These are phyloP conservation scores for Oryza longistaminata DNA, from an alignment of 176 grass and related monocot species.

Conservation along the genomic window DNA sequence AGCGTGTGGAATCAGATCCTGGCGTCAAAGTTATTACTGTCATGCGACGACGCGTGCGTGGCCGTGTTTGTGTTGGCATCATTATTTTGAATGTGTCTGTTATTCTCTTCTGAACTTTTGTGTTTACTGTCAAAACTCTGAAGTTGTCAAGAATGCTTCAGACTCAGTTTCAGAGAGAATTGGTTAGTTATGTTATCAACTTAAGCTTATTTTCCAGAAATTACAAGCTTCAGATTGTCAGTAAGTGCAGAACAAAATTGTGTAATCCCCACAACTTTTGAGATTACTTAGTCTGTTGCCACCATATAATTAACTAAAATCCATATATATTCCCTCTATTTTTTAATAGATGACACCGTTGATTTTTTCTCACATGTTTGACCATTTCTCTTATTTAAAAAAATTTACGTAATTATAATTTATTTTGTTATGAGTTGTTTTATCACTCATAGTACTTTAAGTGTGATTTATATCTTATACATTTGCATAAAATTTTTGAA, in stretches of 20 bases:
- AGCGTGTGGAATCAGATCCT: not conserved
- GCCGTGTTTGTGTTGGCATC: not conserved
- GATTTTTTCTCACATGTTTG: too few relatives aligned
- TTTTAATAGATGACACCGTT: too few relatives aligned
- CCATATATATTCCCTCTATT: too few relatives aligned
- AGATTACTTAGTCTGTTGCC: not conserved
- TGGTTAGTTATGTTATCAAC: not conserved
- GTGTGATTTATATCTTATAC: too few relatives aligned
- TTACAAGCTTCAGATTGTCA: not conserved
- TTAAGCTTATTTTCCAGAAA: not conserved
- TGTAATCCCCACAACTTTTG: not conserved
- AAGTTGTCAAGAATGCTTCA: slow-evolving; percentile 2
- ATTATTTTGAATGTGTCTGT: not conserved
- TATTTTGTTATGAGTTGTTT: too few relatives aligned
- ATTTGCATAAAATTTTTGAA: too few relatives aligned
- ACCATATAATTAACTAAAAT: not conserved
- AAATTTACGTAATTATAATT: too few relatives aligned
- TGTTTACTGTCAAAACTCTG: not conserved
- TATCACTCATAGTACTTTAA: too few relatives aligned
- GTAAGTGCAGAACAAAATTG: too few relatives aligned
- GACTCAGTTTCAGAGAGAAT: slow-evolving; percentile 6
- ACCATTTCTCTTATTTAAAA: too few relatives aligned
- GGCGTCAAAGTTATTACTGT: not conserved
- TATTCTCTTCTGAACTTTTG: not conserved
- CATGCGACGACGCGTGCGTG: not conserved